Evolutionary conservation across 768 basidiomycete genomes (phyloP).

Genomic region (Macrocybe gigantea): DNA sequence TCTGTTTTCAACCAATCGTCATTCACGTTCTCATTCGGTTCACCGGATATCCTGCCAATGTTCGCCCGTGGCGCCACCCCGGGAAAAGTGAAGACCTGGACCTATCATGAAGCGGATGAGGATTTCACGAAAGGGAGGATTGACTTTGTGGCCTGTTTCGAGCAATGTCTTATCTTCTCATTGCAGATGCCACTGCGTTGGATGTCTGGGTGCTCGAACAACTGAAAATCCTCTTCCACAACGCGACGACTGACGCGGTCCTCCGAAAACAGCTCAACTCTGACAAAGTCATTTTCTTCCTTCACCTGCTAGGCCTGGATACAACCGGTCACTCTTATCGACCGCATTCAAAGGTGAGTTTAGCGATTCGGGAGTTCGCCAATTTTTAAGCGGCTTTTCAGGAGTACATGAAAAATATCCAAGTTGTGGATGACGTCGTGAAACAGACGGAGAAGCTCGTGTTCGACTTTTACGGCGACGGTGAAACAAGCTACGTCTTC

Average conservation of each 20-base stretch:
- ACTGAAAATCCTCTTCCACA: conserved; percentile 52
- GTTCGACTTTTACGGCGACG: conserved; percentile 56
- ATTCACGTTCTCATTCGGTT: conserved; percentile 77
- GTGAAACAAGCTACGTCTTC: conserved; percentile 71
- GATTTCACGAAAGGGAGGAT: conserved; percentile 77
- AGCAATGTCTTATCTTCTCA: background rate
- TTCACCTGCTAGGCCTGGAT: conserved; percentile 81
- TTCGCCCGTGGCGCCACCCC: conserved; percentile 70
- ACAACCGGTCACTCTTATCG: conserved; percentile 85
- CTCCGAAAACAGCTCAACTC: conserved; percentile 48
- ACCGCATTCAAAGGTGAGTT: conserved; percentile 64
- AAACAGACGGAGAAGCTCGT: conserved; percentile 58
- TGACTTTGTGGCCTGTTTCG: background rate
- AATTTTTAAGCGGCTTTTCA: conserved; percentile 15
- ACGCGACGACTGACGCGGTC: conserved; percentile 48
- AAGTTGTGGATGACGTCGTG: conserved; percentile 72
- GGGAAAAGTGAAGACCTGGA: conserved; percentile 69
- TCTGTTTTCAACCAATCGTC: conserved; percentile 83
- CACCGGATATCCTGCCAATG: conserved; percentile 87
- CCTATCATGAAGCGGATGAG: conserved; percentile 70
- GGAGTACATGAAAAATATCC: conserved; percentile 87
- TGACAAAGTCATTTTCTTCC: conserved; percentile 69
- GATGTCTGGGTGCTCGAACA: conserved; percentile 79
- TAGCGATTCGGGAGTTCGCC: background rate
- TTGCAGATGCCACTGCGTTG: conserved; percentile 64